These are phyloP conservation scores for Dioscorea zingiberensis DNA, from an alignment of 106 monocot genomes.

Conservation along the genomic window DNA sequence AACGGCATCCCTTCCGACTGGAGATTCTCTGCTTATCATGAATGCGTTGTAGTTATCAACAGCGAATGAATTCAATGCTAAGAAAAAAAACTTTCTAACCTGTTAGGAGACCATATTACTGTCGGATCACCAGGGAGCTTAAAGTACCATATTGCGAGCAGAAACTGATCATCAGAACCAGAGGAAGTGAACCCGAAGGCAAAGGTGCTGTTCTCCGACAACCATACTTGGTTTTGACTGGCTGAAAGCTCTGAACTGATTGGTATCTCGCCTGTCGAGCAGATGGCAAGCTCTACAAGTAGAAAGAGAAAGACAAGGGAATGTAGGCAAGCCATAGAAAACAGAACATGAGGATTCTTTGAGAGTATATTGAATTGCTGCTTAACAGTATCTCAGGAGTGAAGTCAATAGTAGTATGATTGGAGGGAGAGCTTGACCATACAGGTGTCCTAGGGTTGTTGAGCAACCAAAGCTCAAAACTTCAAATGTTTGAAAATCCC, in stretches of 20 bases:
- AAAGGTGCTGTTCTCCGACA: conserved; percentile 21
- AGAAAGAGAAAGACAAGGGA: background rate
- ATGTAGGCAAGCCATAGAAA: background rate
- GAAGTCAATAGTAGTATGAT: background rate
- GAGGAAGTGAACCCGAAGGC: conserved; percentile 23
- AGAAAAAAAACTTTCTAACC: background rate
- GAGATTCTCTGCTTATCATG: conserved; percentile 19
- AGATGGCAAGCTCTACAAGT: conserved; percentile 1
- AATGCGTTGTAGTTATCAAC: no score
- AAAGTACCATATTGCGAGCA: conserved; percentile 27
- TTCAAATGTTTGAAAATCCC: conserved; percentile 3
- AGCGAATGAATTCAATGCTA: no score
- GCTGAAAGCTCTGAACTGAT: conserved; percentile 22
- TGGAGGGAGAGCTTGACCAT: background rate
- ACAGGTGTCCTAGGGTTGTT: background rate
- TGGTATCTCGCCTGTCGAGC: conserved; percentile 4
- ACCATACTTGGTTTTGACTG: conserved; percentile 11
- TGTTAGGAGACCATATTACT: conserved; percentile 33
- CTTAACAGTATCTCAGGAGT: no score
- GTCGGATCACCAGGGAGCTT: conserved; percentile 13
- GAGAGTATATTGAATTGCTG: no score
- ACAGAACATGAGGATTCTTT: no score
- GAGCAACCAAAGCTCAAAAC: conserved; percentile 1
- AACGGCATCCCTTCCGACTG: conserved; percentile 16
- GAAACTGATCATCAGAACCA: background rate